A percentile compares a stretch with the other conserved stretches of the same genome.
These are phyloP conservation scores for Rhizomucor pusillus DNA, from an alignment of 371 early-diverging fungal species.

Conservation along the genomic window DNA sequence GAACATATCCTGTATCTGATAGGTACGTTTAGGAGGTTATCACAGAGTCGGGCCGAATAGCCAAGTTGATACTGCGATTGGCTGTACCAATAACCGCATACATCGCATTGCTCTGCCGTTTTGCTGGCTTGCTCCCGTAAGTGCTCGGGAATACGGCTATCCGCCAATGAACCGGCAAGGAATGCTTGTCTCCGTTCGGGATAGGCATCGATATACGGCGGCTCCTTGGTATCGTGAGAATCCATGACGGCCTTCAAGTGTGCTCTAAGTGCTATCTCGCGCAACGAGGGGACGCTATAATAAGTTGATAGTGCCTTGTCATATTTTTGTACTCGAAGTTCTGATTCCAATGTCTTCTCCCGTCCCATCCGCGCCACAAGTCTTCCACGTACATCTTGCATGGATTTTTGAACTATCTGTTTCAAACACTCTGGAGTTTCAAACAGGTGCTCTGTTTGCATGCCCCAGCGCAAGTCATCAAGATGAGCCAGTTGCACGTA, in stretches of 20 bases:
- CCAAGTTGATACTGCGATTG: slow-evolving; percentile 25
- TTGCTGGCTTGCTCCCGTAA: slow-evolving; percentile 1
- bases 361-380: no score
- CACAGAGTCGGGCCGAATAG: slow-evolving; percentile 24
- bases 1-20: slow-evolving; percentile 34
- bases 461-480: background rate
- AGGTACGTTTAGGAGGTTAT: slow-evolving; percentile 24
- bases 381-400: no score
- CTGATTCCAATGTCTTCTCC: no score
- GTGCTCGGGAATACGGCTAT: slow-evolving; percentile 2
- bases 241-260: background rate
- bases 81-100: slow-evolving; percentile 27
- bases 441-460: background rate
- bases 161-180: background rate
- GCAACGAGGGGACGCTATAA: slow-evolving; percentile 1
- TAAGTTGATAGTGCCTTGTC: no score
- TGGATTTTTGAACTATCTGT: background rate
- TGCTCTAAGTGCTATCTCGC: slow-evolving; percentile 7
- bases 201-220: slow-evolving; percentile 1
- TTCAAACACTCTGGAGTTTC: background rate
- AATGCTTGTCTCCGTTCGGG: slow-evolving; percentile 7
- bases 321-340: no score
- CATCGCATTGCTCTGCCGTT: slow-evolving; percentile 31
- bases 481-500: background rate
- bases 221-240: no score